Percentiles rank a stretch among this genome's conserved stretches.
Evolutionary conservation across 352 stramenopile genomes (phyloP).

Genomic region (Globisporangium nodosum): DNA sequence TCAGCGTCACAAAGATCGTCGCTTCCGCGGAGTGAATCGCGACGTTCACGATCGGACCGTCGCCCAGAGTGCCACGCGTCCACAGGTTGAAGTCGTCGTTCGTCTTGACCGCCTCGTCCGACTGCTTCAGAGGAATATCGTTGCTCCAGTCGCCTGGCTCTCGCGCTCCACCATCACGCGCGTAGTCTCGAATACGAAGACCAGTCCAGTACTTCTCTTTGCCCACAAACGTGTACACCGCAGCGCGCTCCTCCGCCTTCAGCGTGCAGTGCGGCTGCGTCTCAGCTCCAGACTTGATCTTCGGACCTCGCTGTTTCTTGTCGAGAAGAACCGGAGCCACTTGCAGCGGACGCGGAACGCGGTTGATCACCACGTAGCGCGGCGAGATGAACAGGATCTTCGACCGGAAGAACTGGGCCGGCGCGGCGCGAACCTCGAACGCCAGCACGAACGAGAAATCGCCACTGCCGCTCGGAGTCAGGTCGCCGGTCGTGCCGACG

Average conservation of each 20-base stretch:
- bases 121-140: slow-evolving; percentile 29
- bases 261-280: slow-evolving; percentile 36
- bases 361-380: slow-evolving; percentile 69
- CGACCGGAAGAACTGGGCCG: slow-evolving; percentile 74
- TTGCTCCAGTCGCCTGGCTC: slow-evolving; percentile 58
- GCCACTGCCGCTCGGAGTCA: slow-evolving; percentile 34
- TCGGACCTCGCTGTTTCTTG: slow-evolving; percentile 54
- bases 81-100: slow-evolving; percentile 50
- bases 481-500: slow-evolving; percentile 71
- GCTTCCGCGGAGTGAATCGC: slow-evolving; percentile 52
- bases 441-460: slow-evolving; percentile 71
- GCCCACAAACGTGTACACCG: slow-evolving; percentile 65
- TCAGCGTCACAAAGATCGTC: slow-evolving; percentile 66
- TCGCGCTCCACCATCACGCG: slow-evolving; percentile 27
- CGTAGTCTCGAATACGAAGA: slow-evolving; percentile 60
- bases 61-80: slow-evolving; percentile 61
- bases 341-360: slow-evolving; percentile 54
- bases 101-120: slow-evolving; percentile 29
- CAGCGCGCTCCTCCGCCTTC: slow-evolving; percentile 42
- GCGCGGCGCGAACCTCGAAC: slow-evolving; percentile 74
- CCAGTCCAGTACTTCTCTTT: slow-evolving; percentile 68
- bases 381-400: slow-evolving; percentile 81
- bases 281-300: slow-evolving; percentile 15
- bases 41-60: slow-evolving; percentile 69
- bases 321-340: slow-evolving; percentile 72